phyloP scores from a whole-genome alignment of 202 grass and related monocot genomes.

The Elaeis oleifera region DNA sequence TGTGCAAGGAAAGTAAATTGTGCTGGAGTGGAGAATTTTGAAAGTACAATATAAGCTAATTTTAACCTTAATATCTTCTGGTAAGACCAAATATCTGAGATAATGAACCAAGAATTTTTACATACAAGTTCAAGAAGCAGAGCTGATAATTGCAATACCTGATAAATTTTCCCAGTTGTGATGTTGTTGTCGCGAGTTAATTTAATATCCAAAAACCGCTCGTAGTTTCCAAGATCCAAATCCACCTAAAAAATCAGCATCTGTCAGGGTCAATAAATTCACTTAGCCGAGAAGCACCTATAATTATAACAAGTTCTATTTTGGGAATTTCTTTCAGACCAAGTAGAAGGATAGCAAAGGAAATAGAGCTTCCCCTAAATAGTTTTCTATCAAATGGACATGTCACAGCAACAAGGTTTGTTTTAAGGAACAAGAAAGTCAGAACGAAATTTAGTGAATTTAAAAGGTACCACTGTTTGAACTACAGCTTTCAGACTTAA shows the following conservation, averaged over 20 bases:
- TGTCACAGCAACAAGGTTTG: too few species aligned
- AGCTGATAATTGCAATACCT: constrained; percentile 33
- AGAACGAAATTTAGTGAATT: too few species aligned
- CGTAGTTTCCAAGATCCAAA: constrained; percentile 87
- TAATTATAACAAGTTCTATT: too few species aligned
- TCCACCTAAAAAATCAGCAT: constrained; percentile 54
- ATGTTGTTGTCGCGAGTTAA: constrained; percentile 85
- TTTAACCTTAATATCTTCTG: not conserved
- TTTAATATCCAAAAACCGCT: constrained; percentile 83
- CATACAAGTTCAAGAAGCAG: constrained; percentile 10
- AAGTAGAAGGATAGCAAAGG: too few species aligned
- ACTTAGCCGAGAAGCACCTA: too few species aligned
- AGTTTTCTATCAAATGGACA: too few species aligned
- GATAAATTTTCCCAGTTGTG: constrained; percentile 87
- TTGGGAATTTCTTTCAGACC: too few species aligned
- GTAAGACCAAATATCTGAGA: constrained; percentile 14
- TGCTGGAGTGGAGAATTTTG: not conserved
- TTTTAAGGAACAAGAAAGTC: too few species aligned
- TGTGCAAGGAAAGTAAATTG: constrained; percentile 1
- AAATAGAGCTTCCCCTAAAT: too few species aligned
- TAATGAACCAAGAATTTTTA: constrained; percentile 6
- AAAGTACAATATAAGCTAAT: not conserved
- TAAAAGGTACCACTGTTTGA: too few species aligned
- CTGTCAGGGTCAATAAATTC: not conserved
- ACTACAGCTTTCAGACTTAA: too few species aligned